phyloP scores from a whole-genome alignment of 192 early-diverging fungal genomes.

The Mortierella alpina region DNA sequence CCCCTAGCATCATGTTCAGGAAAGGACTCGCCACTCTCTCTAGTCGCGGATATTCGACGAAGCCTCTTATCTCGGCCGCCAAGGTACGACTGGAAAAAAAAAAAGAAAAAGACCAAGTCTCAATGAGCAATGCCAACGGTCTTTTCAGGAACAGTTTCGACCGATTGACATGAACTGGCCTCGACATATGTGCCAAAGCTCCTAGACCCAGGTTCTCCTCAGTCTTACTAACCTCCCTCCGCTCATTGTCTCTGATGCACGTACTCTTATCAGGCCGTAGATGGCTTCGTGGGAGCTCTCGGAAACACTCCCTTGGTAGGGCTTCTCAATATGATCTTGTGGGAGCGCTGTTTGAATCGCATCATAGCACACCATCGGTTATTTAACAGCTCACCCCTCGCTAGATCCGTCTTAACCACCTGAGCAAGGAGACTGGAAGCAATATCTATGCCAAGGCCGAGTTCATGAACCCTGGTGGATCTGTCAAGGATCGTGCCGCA shows the following conservation, averaged over 20 bases:
- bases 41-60: conserved; percentile 30
- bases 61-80: conserved; percentile 46
- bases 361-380: conserved; percentile 10
- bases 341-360: background rate
- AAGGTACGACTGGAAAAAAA: conserved; percentile 19
- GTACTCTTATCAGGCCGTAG: conserved; percentile 56
- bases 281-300: conserved; percentile 85
- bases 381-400: background rate
- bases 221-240: background rate
- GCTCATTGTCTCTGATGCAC: background rate
- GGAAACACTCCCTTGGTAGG: conserved; percentile 93
- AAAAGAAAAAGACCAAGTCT: background rate
- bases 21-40: conserved; percentile 20
- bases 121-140: background rate
- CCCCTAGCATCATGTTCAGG: conserved; percentile 29
- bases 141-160: background rate
- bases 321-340: background rate
- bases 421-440: conserved; percentile 84
- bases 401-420: conserved; percentile 75
- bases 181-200: no score
- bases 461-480: conserved; percentile 97
- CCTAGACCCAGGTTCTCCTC: no score
- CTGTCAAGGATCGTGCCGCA: conserved; percentile 97
- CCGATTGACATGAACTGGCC: no score
- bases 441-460: conserved; percentile 95